These are phyloP conservation scores for Claviceps pazoutovae DNA, from an alignment of 2,329 filamentous ascomycete genomes.

Conservation along the genomic window DNA sequence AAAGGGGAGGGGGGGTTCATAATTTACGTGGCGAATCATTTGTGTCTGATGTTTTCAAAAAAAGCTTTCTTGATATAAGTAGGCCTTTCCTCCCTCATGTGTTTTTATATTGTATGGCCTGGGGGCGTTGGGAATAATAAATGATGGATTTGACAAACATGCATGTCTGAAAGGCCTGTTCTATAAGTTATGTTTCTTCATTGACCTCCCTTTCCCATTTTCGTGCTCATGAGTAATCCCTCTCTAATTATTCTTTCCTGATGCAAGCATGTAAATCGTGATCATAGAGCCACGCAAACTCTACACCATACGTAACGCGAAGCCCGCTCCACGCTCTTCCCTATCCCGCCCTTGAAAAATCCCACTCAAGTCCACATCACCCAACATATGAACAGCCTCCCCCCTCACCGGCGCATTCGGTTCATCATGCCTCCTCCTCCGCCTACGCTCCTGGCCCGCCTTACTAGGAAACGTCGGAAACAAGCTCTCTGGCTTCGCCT, in stretches of 20 bases:
- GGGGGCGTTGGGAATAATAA: not conserved
- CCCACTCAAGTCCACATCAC: conserved; percentile 50
- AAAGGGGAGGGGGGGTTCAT: too few relatives aligned
- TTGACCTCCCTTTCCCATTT: too few relatives aligned
- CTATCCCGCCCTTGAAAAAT: conserved; percentile 55
- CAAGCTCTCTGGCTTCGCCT: conserved; percentile 78
- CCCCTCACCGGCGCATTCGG: conserved; percentile 76
- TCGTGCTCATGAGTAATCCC: too few relatives aligned
- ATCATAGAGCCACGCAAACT: not conserved
- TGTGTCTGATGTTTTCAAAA: not conserved
- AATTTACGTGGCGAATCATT: not conserved
- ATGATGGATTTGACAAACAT: too few relatives aligned
- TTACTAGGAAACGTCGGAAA: conserved; percentile 96
- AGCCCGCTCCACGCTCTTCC: conserved; percentile 52
- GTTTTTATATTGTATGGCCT: not conserved
- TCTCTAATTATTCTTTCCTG: not conserved
- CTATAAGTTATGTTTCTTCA: too few relatives aligned
- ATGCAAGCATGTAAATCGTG: not conserved
- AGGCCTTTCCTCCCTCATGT: not conserved
- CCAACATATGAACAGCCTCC: conserved; percentile 39
- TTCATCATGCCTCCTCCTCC: conserved; percentile 43
- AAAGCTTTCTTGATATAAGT: not conserved
- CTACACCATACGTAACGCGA: conserved; percentile 46
- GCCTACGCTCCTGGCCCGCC: conserved; percentile 74
- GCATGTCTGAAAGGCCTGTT: not conserved